Evolutionary conservation across 257 asterid species (phyloP).

Genomic region (Handroanthus guayacan): DNA sequence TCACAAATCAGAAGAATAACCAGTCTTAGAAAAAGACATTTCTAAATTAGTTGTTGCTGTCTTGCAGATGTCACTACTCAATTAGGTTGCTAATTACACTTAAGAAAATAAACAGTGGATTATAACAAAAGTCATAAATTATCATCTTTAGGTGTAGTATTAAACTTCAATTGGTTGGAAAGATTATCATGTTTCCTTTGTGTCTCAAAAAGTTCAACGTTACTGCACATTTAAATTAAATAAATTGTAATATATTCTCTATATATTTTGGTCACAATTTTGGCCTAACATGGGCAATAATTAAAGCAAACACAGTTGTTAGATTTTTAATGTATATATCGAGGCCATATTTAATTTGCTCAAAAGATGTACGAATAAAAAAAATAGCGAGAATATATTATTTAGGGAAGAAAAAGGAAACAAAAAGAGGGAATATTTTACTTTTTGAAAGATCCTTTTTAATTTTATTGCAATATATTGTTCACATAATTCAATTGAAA

Average conservation of each 20-base stretch:
- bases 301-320: conserved; percentile 1
- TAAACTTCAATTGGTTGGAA: background rate
- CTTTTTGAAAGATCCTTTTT: background rate
- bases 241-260: background rate
- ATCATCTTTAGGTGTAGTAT: background rate
- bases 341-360: background rate
- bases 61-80: too few relatives aligned
- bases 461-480: background rate
- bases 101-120: background rate
- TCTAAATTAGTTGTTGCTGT: too few relatives aligned
- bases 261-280: background rate
- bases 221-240: background rate
- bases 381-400: background rate
- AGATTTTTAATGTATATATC: background rate
- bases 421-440: background rate
- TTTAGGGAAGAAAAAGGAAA: background rate
- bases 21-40: too few relatives aligned
- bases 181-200: background rate
- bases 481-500: background rate
- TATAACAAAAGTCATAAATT: background rate
- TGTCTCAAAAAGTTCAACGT: background rate
- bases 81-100: too few relatives aligned
- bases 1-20: too few relatives aligned
- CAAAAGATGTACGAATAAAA: background rate
- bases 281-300: background rate